Conservation (phyloP, 352 stramenopile species). For the Globisporangium parvum region DNA sequence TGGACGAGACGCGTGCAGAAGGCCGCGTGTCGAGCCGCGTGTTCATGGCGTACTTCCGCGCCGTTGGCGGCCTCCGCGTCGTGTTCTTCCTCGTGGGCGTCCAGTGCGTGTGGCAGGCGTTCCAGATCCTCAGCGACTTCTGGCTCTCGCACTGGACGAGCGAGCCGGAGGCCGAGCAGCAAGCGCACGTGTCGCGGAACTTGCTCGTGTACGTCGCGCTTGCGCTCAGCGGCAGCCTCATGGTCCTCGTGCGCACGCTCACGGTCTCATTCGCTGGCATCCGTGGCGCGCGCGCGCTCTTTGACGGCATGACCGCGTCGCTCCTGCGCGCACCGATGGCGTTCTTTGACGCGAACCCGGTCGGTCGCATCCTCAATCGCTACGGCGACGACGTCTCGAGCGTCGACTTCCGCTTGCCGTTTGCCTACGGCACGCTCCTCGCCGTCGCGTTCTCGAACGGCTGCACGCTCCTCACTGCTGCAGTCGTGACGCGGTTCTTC, state of each 20-base stretch:
- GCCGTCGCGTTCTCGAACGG: constrained; percentile 77
- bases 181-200: constrained; percentile 69
- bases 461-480: constrained; percentile 79
- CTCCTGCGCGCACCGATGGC: constrained; percentile 88
- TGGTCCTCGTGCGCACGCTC: constrained; percentile 55
- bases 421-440: constrained; percentile 51
- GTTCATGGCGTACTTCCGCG: constrained; percentile 41
- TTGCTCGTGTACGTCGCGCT: constrained; percentile 57
- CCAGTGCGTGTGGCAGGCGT: constrained; percentile 80
- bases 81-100: constrained; percentile 38
- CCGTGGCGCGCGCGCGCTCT: constrained; percentile 58
- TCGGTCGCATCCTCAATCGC: constrained; percentile 86
- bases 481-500: constrained; percentile 72
- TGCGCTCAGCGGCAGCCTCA: constrained; percentile 37
- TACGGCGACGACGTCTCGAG: constrained; percentile 92
- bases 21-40: constrained; percentile 29
- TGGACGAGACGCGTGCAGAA: constrained; percentile 26
- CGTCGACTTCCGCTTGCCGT: constrained; percentile 87
- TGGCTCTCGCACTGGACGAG: constrained; percentile 91
- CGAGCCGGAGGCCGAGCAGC: constrained; percentile 64
- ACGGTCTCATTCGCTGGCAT: constrained; percentile 52
- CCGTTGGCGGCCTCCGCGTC: constrained; percentile 39
- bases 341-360: constrained; percentile 92
- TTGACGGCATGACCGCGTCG: constrained; percentile 80
- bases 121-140: constrained; percentile 85